Evolutionary conservation across 805 yeast species (phyloP), one percentile per base, ranked within the genome.

Genomic region (Saturnispora galanensis): DNA sequence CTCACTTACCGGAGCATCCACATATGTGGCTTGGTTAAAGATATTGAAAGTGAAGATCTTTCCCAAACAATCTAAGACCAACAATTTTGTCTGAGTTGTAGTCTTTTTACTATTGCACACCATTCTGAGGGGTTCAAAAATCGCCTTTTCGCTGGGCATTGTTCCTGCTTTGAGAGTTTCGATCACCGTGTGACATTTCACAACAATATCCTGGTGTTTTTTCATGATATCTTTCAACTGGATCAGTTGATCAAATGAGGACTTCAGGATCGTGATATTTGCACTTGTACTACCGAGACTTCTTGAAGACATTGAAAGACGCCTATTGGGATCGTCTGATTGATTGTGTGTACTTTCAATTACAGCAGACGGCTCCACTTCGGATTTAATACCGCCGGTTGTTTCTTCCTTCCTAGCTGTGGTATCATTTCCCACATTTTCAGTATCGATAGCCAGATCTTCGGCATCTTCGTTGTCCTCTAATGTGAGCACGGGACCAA

Each of bases 21-120:
- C 16, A 8, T 77, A 80, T 17, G 68, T 60, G 18, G 76, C 70
- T 36, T 75, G 71, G 46, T 73, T 84, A 56, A 89, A 82, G 43
- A 81, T 76, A 32, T 87, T 82, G 58, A 85, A 86, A n/a, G 94
- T 84, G 61, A 89, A 85, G 15, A 88, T 70, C 60, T 89, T 93
- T 44, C 95, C 84, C 46, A 93, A 74, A 50, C 90, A 76, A 58
- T 90, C 97, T 51, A 90, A 69, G 1, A 97, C 87, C 38, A 74
- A 70, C 13, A 81, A 71, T 53, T 84, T 83, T 38, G 85, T 71
- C 11, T 78, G 86, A 31, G 70, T 69, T n/a, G 41, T 13, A 3
- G 39, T 38, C 47, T 74, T 77, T 26, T 77, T 67, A 10, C 81
- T 71, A 54, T 86, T 87, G 59, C 94, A 85, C 4, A 86, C 76